Base-by-base conservation (phyloP, 164 flowering plant species). In the Berberis vulgaris region DNA sequence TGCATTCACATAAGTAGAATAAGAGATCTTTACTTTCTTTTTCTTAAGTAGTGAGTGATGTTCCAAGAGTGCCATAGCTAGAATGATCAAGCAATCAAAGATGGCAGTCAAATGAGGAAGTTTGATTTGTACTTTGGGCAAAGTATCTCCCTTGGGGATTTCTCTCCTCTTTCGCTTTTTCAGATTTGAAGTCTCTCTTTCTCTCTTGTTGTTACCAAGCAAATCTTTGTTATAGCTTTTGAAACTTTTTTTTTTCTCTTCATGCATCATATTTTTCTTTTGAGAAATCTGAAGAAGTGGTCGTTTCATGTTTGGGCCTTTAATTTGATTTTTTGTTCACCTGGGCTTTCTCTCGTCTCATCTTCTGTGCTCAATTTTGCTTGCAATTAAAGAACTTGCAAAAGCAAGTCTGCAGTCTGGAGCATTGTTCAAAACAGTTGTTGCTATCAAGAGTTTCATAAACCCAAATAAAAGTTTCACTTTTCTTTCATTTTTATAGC, bases 71-170 rank as follows among this genome's bases (percentile, higher is more conserved):
- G 12, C 12, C 63, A 52, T 61, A 2, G 26, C 3, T 4, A 4
- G 11, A 49, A 61, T 2, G 13, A 46, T 26, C 41, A 61, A 46
- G 65, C 43, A 64, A 10, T 3, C 66, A 71, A 41, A 13, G 65
- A 73, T 72, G 71, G 72, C 78, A 74, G 78, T 74, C 82, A 74
- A 76, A 74, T 73, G 71, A 67, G 45, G 63, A 72, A 72, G 64
- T 74, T 76, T 66, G 67, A 74, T 73, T 67, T 67, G 64, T 68
- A 70, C 73, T 79, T 76, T 72, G 69, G 69, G 72, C 77, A 79
- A 79, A 72, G 76, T 64, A 62, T 73, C 53, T 65, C 69, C 43
- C 43, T 59, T 47, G 49, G 50, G 43, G 59, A 39, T 66, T 38
- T 62, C 44, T 68, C 70, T 68, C 76, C 41, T 60, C 63, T 74